phyloP scores from a whole-genome alignment of 116 monocot species.

The Iris pallida region DNA sequence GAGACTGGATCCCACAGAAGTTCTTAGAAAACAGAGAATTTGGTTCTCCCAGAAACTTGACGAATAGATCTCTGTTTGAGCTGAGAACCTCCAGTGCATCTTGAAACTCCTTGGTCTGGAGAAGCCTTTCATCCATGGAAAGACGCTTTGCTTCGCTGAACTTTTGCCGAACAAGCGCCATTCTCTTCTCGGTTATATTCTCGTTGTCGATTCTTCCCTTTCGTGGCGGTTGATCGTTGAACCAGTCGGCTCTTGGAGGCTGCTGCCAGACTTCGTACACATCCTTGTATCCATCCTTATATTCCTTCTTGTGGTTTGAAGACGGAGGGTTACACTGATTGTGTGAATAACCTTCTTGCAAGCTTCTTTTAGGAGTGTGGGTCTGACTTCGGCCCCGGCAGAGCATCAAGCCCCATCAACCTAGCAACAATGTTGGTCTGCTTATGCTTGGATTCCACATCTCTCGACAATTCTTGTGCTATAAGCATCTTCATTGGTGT shows the following conservation, averaged over 20 bases:
- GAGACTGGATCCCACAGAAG: constrained; percentile 7
- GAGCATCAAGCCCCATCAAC: constrained; percentile 52
- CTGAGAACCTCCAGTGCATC: constrained; percentile 50
- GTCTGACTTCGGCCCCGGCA: constrained; percentile 22
- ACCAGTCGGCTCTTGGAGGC: background rate
- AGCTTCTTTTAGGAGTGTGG: constrained; percentile 6
- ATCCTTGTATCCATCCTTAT: constrained; percentile 27
- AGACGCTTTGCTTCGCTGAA: constrained; percentile 45
- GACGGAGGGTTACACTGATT: background rate
- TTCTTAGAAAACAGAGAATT: constrained; percentile 38
- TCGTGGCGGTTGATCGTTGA: constrained; percentile 7
- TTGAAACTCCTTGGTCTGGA: constrained; percentile 45
- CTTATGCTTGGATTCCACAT: constrained; percentile 25
- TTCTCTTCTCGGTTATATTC: constrained; percentile 31
- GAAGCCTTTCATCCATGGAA: constrained; percentile 34
- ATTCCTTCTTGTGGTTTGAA: background rate
- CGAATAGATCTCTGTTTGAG: constrained; percentile 54
- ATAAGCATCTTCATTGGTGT: constrained; percentile 46
- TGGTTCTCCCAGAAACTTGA: constrained; percentile 51
- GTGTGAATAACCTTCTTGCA: constrained; percentile 7
- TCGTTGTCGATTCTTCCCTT: constrained; percentile 12
- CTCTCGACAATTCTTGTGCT: constrained; percentile 41
- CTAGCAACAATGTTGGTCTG: constrained; percentile 45
- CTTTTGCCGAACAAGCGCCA: constrained; percentile 42
- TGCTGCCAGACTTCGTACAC: constrained; percentile 14